Percentiles rank a stretch among this genome's conserved stretches.
These are phyloP conservation scores for Phialophora chinensis DNA, from an alignment of 2,329 filamentous ascomycete genomes.

Conservation along the genomic window DNA sequence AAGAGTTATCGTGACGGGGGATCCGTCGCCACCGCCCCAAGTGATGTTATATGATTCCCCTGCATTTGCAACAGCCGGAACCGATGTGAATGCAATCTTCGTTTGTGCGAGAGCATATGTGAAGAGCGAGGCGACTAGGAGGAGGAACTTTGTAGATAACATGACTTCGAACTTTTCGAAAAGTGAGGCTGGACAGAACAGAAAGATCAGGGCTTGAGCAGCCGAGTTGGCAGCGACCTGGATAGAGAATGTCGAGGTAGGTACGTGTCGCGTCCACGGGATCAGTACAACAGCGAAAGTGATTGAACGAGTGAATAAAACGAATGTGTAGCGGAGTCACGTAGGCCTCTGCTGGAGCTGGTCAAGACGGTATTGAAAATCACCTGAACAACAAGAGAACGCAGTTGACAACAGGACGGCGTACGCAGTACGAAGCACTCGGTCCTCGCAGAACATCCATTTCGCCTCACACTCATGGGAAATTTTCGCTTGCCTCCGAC, in stretches of 20 bases:
- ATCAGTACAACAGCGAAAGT: neutral
- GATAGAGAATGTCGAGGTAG: neutral
- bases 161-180: conserved; percentile 44
- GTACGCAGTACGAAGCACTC: neutral
- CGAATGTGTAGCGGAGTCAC: conserved; percentile 11
- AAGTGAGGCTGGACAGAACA: neutral
- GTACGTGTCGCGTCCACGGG: neutral
- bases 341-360: conserved; percentile 3
- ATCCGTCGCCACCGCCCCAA: conserved; percentile 54
- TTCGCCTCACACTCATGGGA: neutral
- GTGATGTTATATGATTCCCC: conserved; percentile 54
- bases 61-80: conserved; percentile 55
- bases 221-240: neutral
- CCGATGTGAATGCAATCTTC: conserved; percentile 58
- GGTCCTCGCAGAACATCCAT: neutral
- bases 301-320: conserved; percentile 1
- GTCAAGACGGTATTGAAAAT: neutral
- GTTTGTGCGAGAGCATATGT: conserved; percentile 55
- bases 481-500: neutral
- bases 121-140: conserved; percentile 54
- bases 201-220: neutral
- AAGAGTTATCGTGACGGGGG: conserved; percentile 60
- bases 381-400: conserved; percentile 1
- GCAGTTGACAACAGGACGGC: neutral
- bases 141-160: conserved; percentile 57